Evolutionary conservation across 2,329 filamentous ascomycete species (phyloP), one percentile per base, ranked within the genome.

Genomic region (Metarhizium robertsii): DNA sequence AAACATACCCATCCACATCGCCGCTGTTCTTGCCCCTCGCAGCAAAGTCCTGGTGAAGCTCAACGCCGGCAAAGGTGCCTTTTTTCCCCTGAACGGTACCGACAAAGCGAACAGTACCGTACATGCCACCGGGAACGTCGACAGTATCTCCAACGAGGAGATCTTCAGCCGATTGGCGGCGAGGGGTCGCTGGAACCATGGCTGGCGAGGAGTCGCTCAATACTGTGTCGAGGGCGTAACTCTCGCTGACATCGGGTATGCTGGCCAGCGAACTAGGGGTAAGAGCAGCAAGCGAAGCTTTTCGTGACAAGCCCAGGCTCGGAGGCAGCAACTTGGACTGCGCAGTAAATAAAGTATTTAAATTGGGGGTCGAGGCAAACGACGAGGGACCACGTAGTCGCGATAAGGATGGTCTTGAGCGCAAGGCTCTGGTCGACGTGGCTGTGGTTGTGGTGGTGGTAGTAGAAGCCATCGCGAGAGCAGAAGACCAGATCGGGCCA

Each of bases 81-180:
- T 88, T 90, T 76, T 96, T 96, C 60, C 92, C 92, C 63, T 85
- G 83, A 45, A 99, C 92, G 43, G 78, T 77, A 48, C 94, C 94
- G 59, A 97, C 77, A 67, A 96, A 99, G 68, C 88, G 92, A 61
- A 97, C 86, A 2, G 84, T 87, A 51, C 94, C 94, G 61, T 87
- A 78, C 91, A 99, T 96, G 69, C 87, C 90, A 46, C 94, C 94
- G 2, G 92, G 92, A 50, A 96, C 92, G 62, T 96, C 92, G 59
- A 96, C 92, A 38, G 78, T 70, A 67, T 96, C 92, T 61, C 92
- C 92, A 45, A 94, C 78, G 60, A 84, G 79, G 58, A 95, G 71
- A 58, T 75, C 67, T 53, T 79, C 78, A 58, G 73, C 72, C 61
- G 67, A 75, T 61, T 66, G 73, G 71, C 79, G 74, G 55, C 74